Evolutionary conservation across 2,329 filamentous ascomycete genomes (phyloP), one percentile per base, ranked within the genome.

Genomic region (Xylaria sp.): DNA sequence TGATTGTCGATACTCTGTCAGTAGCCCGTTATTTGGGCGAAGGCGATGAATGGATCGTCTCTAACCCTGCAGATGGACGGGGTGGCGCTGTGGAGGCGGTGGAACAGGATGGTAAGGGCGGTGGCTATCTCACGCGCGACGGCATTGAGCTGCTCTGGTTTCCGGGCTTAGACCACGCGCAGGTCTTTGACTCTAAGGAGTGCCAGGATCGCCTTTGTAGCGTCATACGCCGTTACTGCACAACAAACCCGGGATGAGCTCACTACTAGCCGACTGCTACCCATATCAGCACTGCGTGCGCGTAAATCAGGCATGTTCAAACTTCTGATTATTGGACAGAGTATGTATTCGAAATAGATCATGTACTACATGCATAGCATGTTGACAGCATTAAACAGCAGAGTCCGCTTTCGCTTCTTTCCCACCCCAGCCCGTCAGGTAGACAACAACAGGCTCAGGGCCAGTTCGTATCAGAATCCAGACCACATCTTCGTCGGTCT

Each of bases 391-490:
- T 51, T 34, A 51, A 34, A 52, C 40, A 53, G 46, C 54, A 65
- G 17, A 66, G 43, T 66, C 67, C 52, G 64, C 60, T 57, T 68
- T 68, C 6, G 71, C 68, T 63, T 77, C 72, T 37, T 75, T 68
- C 8, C 80, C 80, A 53, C 82, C 81, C 86, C 87, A 90, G 19
- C 80, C 83, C 9, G 79, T 77, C 50, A 90, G 62, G 63, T 86
- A 84, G 21, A 84, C 83, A 5, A 87, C 84, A 1, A 84, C 77
- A 0, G 87, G 86, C 50, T 77, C 75, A 2, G 79, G 68, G 0
- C 86, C 87, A 60, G 81, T 84, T 19, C 86, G 78, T 4, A 85
- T 83, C 41, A 90, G 79, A 9, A 89, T 79, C 84, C 86, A 89
- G 37, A 84, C 79, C 1, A 87, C 73, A 26, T 82, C 78, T 1